Evolutionary conservation across 2,329 filamentous ascomycete species (phyloP), one percentile per base, ranked within the genome.

Genomic region (Aspergillus alliaceus): DNA sequence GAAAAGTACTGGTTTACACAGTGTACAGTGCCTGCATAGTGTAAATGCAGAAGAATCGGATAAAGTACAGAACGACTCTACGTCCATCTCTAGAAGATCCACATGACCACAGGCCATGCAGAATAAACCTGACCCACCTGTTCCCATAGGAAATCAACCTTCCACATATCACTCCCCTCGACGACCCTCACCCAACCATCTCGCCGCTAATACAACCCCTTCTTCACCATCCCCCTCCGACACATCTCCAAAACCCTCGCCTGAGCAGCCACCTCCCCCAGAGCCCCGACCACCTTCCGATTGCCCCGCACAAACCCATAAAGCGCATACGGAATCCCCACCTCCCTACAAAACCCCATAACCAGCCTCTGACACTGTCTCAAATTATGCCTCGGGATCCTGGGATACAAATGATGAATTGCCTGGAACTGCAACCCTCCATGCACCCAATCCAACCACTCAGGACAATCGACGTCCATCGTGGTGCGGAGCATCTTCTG

Each of bases 401-500:
- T 83, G 1, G 91, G 91, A 67, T 87, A 96, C 34, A 96, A 75
- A 71, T 96, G 91, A 68, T 96, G 91, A 42, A 96, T 86, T 2
- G 87, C 90, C 75, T 96, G 91, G 74, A 96, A 96, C 73, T 96
- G 91, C 58, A 96, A 77, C 1, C 91, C 91, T 18, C 91, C 91
- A 64, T 96, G 91, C 70, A 96, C 82, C 68, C 91, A 96, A 70
- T 96, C 91, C 27, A 96, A 79, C 91, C 91, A 96, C 12, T 82
- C 78, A 0, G 91, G 90, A 69, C 91, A 96, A 67, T 93, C 90
- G 14, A 96, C 86, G 62, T 96, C 91, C 91, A 96, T 96, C 6
- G 91, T 96, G 0, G 91, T 96, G 62, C 91, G 86, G 46, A 96
- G 81, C 88, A 95, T 93, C 71, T 87, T 89, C 74, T 96, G 91